Percentiles rank a stretch among this genome's conserved stretches.
phyloP scores from a whole-genome alignment of 2,329 filamentous ascomycete genomes.

The Microsporum canis region DNA sequence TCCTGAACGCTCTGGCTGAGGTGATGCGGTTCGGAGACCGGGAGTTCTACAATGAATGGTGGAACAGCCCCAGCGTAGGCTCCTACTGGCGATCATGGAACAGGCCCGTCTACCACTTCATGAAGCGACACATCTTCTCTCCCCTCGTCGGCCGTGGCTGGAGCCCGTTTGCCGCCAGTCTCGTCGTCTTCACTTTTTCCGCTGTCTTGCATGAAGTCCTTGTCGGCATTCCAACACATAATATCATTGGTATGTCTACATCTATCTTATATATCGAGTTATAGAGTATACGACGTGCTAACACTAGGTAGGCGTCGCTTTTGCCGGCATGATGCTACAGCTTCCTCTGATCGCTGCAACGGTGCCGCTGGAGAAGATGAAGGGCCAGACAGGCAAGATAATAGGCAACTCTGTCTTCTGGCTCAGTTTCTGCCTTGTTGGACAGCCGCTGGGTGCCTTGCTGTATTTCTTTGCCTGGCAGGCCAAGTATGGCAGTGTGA shows the following conservation, averaged over 20 bases:
- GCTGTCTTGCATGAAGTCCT: constrained; percentile 84
- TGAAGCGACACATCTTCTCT: constrained; percentile 86
- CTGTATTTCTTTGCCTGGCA: constrained; percentile 99
- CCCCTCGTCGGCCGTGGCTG: constrained; percentile 79
- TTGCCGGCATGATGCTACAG: constrained; percentile 86
- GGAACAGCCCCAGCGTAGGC: constrained; percentile 80
- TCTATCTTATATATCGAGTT: background rate
- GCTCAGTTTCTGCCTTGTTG: constrained; percentile 90
- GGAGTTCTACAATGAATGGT: constrained; percentile 96
- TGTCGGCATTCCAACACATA: constrained; percentile 89
- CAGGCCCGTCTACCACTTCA: constrained; percentile 92
- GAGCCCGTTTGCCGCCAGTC: constrained; percentile 57
- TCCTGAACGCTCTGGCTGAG: constrained; percentile 83
- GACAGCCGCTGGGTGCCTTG: constrained; percentile 82
- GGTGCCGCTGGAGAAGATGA: constrained; percentile 64
- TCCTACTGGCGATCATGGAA: constrained; percentile 96
- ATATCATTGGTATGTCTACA: constrained; percentile 58
- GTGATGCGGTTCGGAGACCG: constrained; percentile 82
- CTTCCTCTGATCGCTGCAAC: constrained; percentile 78
- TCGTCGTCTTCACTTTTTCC: constrained; percentile 77
- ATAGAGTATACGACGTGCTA: background rate
- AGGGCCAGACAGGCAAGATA: constrained; percentile 61
- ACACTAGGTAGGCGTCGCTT: constrained; percentile 59
- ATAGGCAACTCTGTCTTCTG: constrained; percentile 92
- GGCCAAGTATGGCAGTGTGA: constrained; percentile 85